Conservation (phyloP, 1,284 basidiomycete species). For the Papiliotrema fonsecae region DNA sequence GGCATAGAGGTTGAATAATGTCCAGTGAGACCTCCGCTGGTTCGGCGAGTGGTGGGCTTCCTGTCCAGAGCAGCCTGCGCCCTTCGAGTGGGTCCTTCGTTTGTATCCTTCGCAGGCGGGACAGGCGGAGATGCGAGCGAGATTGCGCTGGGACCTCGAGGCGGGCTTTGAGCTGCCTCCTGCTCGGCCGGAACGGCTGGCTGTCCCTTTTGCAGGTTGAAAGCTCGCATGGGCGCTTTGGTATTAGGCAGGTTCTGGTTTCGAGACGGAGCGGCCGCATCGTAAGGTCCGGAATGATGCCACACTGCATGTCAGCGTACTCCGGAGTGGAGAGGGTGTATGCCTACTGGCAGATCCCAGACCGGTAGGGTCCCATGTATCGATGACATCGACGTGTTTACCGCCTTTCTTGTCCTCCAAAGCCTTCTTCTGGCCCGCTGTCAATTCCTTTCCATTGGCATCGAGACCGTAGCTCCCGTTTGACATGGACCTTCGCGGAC, state of each 20-base stretch:
- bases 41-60: constrained; percentile 15
- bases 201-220: constrained; percentile 13
- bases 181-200: background rate
- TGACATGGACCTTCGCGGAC: constrained; percentile 31
- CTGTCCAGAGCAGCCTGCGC: background rate
- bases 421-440: constrained; percentile 32
- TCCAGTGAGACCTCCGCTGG: constrained; percentile 39
- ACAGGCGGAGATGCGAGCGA: constrained; percentile 21
- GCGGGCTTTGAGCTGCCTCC: constrained; percentile 10
- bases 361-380: constrained; percentile 48
- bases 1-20: constrained; percentile 47
- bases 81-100: background rate
- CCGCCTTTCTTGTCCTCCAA: constrained; percentile 39
- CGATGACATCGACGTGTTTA: constrained; percentile 47
- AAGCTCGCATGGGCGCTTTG: constrained; percentile 46
- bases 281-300: constrained; percentile 47
- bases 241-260: constrained; percentile 35
- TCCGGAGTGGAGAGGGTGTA: background rate
- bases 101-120: constrained; percentile 15
- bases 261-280: constrained; percentile 47
- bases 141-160: constrained; percentile 18
- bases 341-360: constrained; percentile 44
- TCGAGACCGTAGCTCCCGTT: constrained; percentile 32
- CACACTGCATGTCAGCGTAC: constrained; percentile 30
- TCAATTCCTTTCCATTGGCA: constrained; percentile 15